phyloP scores from a whole-genome alignment of 805 yeast genomes.

The Ogataea paraovalis region DNA sequence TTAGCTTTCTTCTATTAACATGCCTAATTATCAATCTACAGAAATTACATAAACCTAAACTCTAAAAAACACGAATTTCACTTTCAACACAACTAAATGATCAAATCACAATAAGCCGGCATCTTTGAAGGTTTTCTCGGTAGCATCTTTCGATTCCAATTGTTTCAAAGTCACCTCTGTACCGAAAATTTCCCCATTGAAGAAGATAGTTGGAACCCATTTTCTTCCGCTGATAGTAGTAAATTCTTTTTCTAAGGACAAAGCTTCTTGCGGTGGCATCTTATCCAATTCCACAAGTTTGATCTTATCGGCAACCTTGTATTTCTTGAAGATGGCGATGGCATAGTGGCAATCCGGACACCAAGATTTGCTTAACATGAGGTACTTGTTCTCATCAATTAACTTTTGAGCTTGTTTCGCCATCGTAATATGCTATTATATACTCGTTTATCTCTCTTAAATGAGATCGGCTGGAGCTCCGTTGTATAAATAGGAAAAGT shows the following conservation, averaged over 20 bases:
- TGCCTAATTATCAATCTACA: no score
- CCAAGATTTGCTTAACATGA: slow-evolving; percentile 69
- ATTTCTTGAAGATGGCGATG: slow-evolving; percentile 49
- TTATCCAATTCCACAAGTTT: slow-evolving; percentile 60
- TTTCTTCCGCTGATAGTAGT: slow-evolving; percentile 53
- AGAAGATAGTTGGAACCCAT: slow-evolving; percentile 69
- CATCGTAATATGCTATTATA: slow-evolving; percentile 7
- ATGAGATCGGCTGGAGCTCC: no score
- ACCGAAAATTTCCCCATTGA: slow-evolving; percentile 56
- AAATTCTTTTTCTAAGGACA: slow-evolving; percentile 50
- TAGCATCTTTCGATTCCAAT: slow-evolving; percentile 33
- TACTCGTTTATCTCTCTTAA: not conserved
- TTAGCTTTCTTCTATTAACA: no score
- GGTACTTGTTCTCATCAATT: slow-evolving; percentile 41
- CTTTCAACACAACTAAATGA: no score
- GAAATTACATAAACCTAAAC: no score
- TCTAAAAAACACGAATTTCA: no score
- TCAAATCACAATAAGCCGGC: slow-evolving; percentile 26
- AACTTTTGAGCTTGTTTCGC: slow-evolving; percentile 40
- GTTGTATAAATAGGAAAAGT: no score
- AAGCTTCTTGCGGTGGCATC: slow-evolving; percentile 46
- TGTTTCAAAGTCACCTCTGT: slow-evolving; percentile 46
- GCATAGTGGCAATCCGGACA: slow-evolving; percentile 77
- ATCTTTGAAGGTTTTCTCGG: slow-evolving; percentile 33
- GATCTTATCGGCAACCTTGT: slow-evolving; percentile 46